These are phyloP conservation scores for Schizochytrium sp. DNA, from an alignment of 108 stramenopile species.

Conservation along the genomic window DNA sequence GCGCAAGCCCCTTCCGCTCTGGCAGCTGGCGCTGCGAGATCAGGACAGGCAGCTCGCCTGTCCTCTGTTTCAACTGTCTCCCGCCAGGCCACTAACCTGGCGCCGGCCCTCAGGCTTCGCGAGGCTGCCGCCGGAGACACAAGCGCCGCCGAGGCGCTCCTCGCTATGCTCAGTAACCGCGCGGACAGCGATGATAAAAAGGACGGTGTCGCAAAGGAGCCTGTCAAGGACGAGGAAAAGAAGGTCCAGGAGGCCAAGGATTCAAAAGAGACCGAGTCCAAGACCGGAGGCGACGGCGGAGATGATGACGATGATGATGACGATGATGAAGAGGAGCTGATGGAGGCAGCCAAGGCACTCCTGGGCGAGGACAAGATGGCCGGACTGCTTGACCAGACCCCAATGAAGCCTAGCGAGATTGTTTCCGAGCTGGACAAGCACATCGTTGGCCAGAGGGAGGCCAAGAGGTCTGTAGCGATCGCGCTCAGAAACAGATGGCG, in stretches of 20 bases:
- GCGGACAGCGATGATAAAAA: background rate
- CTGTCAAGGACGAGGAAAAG: background rate
- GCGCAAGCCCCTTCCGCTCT: too few relatives aligned
- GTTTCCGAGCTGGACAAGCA: slow-evolving; percentile 84
- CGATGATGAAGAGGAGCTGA: background rate
- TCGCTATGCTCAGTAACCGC: background rate
- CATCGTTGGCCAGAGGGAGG: slow-evolving; percentile 93
- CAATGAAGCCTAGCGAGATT: slow-evolving; percentile 57
- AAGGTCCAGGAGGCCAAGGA: background rate
- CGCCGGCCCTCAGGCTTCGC: background rate
- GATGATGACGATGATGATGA: slow-evolving; percentile 27
- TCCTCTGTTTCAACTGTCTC: too few relatives aligned
- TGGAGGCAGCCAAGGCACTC: background rate
- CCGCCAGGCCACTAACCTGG: too few relatives aligned
- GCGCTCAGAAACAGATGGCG: slow-evolving; percentile 99
- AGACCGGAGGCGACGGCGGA: background rate
- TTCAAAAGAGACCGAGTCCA: background rate
- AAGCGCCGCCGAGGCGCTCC: background rate
- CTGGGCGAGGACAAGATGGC: slow-evolving; percentile 6
- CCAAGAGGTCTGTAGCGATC: slow-evolving; percentile 97
- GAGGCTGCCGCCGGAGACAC: background rate
- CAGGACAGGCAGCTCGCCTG: too few relatives aligned
- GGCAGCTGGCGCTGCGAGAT: too few relatives aligned
- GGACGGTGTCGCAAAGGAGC: background rate
- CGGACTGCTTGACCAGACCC: slow-evolving; percentile 37